phyloP scores from a whole-genome alignment of 2,329 filamentous ascomycete genomes.

The Epichloe typhina region DNA sequence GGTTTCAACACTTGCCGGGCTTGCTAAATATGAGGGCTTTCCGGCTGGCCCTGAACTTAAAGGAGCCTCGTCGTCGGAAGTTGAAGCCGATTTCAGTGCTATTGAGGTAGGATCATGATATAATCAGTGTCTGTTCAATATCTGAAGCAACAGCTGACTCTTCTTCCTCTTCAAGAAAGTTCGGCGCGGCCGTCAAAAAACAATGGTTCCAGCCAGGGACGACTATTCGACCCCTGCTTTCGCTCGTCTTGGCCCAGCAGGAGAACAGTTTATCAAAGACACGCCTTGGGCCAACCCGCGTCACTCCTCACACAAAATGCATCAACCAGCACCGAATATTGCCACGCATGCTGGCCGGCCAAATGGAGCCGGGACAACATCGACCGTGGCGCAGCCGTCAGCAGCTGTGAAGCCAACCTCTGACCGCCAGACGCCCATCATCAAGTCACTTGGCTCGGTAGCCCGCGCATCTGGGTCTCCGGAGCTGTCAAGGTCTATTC shows the following conservation, averaged over 20 bases:
- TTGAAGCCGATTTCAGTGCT: conserved; percentile 76
- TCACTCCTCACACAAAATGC: conserved; percentile 51
- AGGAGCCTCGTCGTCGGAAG: conserved; percentile 55
- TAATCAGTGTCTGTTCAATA: not conserved
- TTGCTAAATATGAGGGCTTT: conserved; percentile 93
- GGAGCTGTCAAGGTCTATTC: conserved; percentile 27
- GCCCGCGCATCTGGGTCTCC: conserved; percentile 26
- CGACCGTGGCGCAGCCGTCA: conserved; percentile 5
- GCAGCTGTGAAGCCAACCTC: conserved; percentile 13
- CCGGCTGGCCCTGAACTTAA: conserved; percentile 81
- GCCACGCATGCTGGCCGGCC: conserved; percentile 7
- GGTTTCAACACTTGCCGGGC: conserved; percentile 76
- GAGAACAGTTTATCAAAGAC: conserved; percentile 78
- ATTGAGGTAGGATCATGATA: conserved; percentile 53
- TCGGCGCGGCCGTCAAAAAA: conserved; percentile 23
- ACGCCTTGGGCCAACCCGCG: conserved; percentile 90
- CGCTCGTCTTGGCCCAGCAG: conserved; percentile 48
- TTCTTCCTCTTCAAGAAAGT: conserved; percentile 17
- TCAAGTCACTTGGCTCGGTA: conserved; percentile 15
- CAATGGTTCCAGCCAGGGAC: conserved; percentile 27
- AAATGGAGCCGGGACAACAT: not conserved
- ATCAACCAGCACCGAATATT: conserved; percentile 22
- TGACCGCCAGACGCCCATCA: conserved; percentile 12
- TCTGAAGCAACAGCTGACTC: conserved; percentile 8
- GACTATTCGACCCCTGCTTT: conserved; percentile 38